Conservation (phyloP, 805 yeast species). For the Myxozyma mucilagina region DNA sequence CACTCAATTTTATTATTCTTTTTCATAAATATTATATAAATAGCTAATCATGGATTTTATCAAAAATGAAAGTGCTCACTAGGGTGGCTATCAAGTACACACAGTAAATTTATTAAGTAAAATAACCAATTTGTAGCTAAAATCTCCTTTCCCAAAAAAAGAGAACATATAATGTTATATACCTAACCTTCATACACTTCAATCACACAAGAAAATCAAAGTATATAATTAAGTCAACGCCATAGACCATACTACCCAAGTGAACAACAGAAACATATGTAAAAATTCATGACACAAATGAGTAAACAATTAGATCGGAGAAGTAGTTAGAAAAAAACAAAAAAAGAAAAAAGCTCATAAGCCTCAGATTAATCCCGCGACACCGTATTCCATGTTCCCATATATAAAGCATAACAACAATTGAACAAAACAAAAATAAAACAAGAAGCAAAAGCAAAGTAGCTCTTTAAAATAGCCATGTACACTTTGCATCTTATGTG, state of each 20-base stretch:
- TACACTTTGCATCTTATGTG: no score
- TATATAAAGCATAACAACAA: background rate
- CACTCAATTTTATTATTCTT: no score
- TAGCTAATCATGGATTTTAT: no score
- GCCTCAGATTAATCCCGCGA: conserved; percentile 4
- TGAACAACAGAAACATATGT: background rate
- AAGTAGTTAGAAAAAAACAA: background rate
- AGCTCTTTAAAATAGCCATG: background rate
- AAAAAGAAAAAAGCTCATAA: background rate
- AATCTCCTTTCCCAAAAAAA: background rate
- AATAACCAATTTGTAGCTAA: background rate
- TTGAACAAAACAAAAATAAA: background rate
- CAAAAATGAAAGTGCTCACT: no score
- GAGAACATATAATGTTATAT: background rate
- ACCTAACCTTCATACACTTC: background rate
- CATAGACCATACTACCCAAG: conserved; percentile 1
- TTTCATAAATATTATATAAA: no score
- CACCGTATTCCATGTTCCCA: conserved; percentile 12
- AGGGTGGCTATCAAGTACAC: no score
- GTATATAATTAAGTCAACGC: background rate
- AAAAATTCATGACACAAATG: background rate
- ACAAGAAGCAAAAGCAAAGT: background rate
- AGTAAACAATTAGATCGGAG: background rate
- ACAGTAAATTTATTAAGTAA: no score
- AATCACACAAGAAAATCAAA: background rate